These are phyloP conservation scores for Choiromyces venosus DNA, from an alignment of 495 filamentous ascomycete species.

Conservation along the genomic window DNA sequence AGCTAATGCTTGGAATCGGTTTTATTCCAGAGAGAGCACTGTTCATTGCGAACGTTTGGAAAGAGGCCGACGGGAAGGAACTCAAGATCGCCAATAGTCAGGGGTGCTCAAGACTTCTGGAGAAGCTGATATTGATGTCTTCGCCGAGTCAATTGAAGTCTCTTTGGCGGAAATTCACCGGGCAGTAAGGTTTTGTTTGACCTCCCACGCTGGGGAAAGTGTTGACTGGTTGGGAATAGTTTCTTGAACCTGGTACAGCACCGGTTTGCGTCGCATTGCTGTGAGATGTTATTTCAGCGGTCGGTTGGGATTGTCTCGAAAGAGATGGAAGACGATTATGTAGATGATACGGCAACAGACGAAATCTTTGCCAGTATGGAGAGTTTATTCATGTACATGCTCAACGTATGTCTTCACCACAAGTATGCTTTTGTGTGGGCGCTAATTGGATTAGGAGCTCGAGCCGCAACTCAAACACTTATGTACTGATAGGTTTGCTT, in stretches of 20 bases:
- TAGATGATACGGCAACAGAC: conserved; percentile 44
- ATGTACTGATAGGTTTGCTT: conserved; percentile 82
- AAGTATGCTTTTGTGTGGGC: not conserved
- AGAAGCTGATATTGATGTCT: conserved; percentile 78
- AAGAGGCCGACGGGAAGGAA: conserved; percentile 83
- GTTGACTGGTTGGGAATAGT: conserved; percentile 40
- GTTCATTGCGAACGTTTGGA: conserved; percentile 79
- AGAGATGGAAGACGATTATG: conserved; percentile 54
- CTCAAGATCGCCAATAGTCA: conserved; percentile 93
- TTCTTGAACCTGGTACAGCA: conserved; percentile 87
- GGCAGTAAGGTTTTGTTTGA: conserved; percentile 53
- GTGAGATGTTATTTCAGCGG: conserved; percentile 82
- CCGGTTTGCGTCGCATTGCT: conserved; percentile 93
- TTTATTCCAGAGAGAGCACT: conserved; percentile 56
- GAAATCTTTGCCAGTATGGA: conserved; percentile 61
- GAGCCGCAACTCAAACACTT: conserved; percentile 76
- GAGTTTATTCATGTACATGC: conserved; percentile 70
- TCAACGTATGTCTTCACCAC: conserved; percentile 47
- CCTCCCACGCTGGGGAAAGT: not conserved
- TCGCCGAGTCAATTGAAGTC: conserved; percentile 73
- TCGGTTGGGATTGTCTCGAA: conserved; percentile 71
- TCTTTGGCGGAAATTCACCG: conserved; percentile 73
- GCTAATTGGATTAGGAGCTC: conserved; percentile 52
- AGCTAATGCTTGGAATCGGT: not conserved
- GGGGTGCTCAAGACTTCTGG: conserved; percentile 87